Base-by-base conservation (phyloP, 805 yeast species). In the Candida coleopterorum region DNA sequence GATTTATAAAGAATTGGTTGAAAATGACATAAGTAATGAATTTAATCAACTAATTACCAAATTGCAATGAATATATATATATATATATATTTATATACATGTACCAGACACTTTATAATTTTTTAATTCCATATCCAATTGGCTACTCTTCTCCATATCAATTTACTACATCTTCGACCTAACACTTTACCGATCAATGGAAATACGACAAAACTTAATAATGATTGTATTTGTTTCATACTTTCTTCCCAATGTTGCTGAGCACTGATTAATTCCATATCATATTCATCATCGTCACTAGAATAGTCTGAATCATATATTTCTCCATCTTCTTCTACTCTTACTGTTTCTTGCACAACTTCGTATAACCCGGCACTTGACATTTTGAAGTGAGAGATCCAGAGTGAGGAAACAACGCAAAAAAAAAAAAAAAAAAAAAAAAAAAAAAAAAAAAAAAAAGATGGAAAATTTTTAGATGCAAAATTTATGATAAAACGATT, bases 191-290 rank as follows among this genome's bases (percentile, higher is more conserved):
- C 89, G 14, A 79, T 47, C 40, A 81, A 50, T 2, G 93, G 93
- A 35, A 82, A 60, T 24, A 82, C 48, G 10, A 83, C 76, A 56
- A 77, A 68, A 38, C 72, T 74, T 23, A 80, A 56, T 24, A 81
- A 65, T n/a, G 74, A 73, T 26, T 67, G 68, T 38, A 83, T 51
- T 53, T 82, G 88, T 30, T 62, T 60, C 32, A 82, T 42, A 24
- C 82, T 77, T 47, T 79, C 84, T 35, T 81, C 84, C 88, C 88
- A 82, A 48, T 82, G 86, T 45, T 76, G 69, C 47, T 80, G 84
- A 1, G 85, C 81, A 24, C 75, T 58, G 4, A 32, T 23, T 14
- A 32, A 16, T 25, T 8, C 17, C 35, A 66, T 45, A 25, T 48
- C 53, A 39, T 51, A 50, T 12, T 50, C 50, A 5, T 34, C 37